Conservation (phyloP, 1,139 yeast species). For the Keqinozyma sinolaborantium region DNA sequence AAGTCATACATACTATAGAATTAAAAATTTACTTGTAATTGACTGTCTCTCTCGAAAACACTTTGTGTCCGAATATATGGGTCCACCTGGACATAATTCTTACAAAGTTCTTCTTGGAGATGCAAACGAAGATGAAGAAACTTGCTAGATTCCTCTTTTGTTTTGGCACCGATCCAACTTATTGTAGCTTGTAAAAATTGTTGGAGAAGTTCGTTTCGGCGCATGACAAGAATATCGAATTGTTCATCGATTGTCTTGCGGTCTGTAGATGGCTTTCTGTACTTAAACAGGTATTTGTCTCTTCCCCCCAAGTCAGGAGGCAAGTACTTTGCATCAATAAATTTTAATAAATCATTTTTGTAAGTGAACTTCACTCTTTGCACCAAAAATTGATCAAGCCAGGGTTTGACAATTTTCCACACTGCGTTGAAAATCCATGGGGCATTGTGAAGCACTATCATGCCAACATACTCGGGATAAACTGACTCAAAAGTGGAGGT, state of each 20-base stretch:
- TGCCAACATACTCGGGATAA: constrained; percentile 82
- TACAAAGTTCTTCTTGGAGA: constrained; percentile 45
- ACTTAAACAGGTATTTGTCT: constrained; percentile 51
- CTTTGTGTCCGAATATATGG: constrained; percentile 72
- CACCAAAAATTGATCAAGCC: constrained; percentile 90
- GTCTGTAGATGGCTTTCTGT: constrained; percentile 44
- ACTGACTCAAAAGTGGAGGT: constrained; percentile 79
- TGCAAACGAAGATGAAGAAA: constrained; percentile 44
- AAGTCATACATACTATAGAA: no score
- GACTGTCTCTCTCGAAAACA: constrained; percentile 53
- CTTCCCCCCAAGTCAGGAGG: constrained; percentile 68
- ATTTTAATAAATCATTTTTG: constrained; percentile 54
- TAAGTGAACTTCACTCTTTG: constrained; percentile 75
- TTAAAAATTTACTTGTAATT: constrained; percentile 32
- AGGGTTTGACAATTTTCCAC: constrained; percentile 79
- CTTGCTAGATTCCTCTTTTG: constrained; percentile 38
- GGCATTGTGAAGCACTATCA: constrained; percentile 75
- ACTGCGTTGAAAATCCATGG: constrained; percentile 89
- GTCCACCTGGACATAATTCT: constrained; percentile 61
- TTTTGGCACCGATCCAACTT: constrained; percentile 60
- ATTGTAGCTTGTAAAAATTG: constrained; percentile 55
- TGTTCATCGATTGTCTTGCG: constrained; percentile 32
- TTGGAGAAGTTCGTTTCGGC: constrained; percentile 46
- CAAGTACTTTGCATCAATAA: constrained; percentile 49
- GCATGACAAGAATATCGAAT: constrained; percentile 20